Conservation (phyloP, 2,329 filamentous ascomycete species). For the Drechslerella coelobrocha region DNA sequence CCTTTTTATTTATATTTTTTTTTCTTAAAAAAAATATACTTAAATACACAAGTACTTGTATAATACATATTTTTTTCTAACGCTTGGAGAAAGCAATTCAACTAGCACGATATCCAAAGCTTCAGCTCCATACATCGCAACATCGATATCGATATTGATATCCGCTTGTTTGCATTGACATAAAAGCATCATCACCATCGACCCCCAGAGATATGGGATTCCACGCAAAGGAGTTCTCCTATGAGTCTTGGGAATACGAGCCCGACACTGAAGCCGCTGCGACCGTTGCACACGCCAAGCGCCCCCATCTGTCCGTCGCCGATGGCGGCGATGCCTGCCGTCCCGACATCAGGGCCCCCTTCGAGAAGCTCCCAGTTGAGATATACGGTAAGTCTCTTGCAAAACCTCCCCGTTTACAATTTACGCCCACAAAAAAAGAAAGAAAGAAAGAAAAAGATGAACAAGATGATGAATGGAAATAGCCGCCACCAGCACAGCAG, state of each 20-base stretch:
- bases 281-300: conserved; percentile 7
- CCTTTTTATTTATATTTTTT: too few species aligned
- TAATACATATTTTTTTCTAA: too few species aligned
- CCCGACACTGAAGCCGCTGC: conserved; percentile 25
- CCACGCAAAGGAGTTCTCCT: conserved; percentile 45
- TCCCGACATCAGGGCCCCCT: conserved; percentile 58
- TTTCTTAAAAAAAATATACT: too few species aligned
- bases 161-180: not conserved
- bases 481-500: too few species aligned
- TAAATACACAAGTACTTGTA: too few species aligned
- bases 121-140: too few species aligned
- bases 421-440: not conserved
- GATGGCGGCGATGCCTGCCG: conserved; percentile 5
- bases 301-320: conserved; percentile 11
- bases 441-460: conserved; percentile 51
- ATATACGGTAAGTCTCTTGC: conserved; percentile 68
- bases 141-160: too few species aligned
- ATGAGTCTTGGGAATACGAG: conserved; percentile 46
- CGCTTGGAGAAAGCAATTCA: too few species aligned
- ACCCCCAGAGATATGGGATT: conserved; percentile 33
- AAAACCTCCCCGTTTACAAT: conserved; percentile 12
- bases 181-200: not conserved
- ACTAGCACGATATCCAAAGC: too few species aligned
- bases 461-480: not conserved
- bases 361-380: conserved; percentile 74